Evolutionary conservation across 768 basidiomycete genomes (phyloP), one percentile per base, ranked within the genome.

Genomic region (Sporobolomyces phaffii): DNA sequence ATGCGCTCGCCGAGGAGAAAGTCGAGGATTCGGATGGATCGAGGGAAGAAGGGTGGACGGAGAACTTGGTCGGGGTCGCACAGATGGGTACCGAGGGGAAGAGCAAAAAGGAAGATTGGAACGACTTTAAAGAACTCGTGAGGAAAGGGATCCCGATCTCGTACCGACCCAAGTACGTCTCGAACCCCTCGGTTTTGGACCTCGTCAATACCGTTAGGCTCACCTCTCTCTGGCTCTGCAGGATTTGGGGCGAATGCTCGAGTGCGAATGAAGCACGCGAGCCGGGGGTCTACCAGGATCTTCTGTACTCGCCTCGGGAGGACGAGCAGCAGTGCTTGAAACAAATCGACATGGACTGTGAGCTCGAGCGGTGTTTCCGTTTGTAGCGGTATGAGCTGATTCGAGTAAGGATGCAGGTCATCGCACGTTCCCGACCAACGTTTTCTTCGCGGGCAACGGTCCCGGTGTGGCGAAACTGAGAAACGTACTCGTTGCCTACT

Each of bases 391-490:
- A 11, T 28, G 33, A 44, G 7, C 4, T 33, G 15, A 29, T 58
- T n/a, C n/a, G 56, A 58, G 9, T 31, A n/a, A 17, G 5, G 11
- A 0, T 20, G 24, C 53, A 71, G 88, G 72, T 44, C 72, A 75
- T 65, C 72, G 70, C 15, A 74, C 71, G 20, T 74, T 75, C 51
- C 73, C 67, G 13, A 72, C 73, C 0, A 69, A 69, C 58, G 84
- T 98, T 34, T 98, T 96, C 81, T 99, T 97, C 79, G 96, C 91
- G 0, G 91, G 94, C 0, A 92, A 96, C 77, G 96, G 96, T 0
- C 89, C 86, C 0, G 96, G 96, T 4, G 92, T 97, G 17, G 84
- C 86, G 56, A 99, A 99, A 79, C 79, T 99, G 61, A 81, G 93
- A 58, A 82, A 92, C 70, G 90, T 98, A 41, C 81, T 99, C 78